Conservation (phyloP, 805 yeast species). For the Peterozyma xylosa region DNA sequence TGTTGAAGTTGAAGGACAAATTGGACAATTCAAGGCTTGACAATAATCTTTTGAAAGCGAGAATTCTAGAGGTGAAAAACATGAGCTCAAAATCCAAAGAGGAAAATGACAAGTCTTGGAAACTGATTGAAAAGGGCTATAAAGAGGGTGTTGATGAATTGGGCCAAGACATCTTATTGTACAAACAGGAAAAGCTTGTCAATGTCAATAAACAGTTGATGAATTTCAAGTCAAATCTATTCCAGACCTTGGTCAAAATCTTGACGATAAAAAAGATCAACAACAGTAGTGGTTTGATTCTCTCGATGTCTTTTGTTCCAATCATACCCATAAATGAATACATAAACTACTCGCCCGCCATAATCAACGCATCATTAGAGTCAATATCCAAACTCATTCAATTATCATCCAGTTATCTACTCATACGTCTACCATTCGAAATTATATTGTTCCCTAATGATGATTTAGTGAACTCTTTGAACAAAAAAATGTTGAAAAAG, state of each 20-base stretch:
- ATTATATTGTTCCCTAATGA: slow-evolving; percentile 7
- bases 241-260: slow-evolving; percentile 12
- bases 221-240: slow-evolving; percentile 10
- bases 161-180: background rate
- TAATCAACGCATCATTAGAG: slow-evolving; percentile 16
- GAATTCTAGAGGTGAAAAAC: slow-evolving; percentile 7
- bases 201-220: slow-evolving; percentile 10
- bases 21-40: slow-evolving; percentile 5
- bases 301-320: slow-evolving; percentile 17
- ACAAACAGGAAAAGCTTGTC: slow-evolving; percentile 9
- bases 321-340: slow-evolving; percentile 15
- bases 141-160: background rate
- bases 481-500: slow-evolving; percentile 2
- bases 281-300: slow-evolving; percentile 6
- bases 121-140: background rate
- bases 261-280: slow-evolving; percentile 6
- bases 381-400: slow-evolving; percentile 12
- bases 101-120: background rate
- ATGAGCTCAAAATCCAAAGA: slow-evolving; percentile 3
- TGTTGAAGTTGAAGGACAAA: slow-evolving; percentile 6
- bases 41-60: slow-evolving; percentile 4
- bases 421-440: slow-evolving; percentile 15
- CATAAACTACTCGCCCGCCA: slow-evolving; percentile 12
- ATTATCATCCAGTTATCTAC: slow-evolving; percentile 11
- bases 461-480: background rate